These are phyloP conservation scores for Fraxinus ornus DNA, from an alignment of 305 asterid species.

Conservation along the genomic window DNA sequence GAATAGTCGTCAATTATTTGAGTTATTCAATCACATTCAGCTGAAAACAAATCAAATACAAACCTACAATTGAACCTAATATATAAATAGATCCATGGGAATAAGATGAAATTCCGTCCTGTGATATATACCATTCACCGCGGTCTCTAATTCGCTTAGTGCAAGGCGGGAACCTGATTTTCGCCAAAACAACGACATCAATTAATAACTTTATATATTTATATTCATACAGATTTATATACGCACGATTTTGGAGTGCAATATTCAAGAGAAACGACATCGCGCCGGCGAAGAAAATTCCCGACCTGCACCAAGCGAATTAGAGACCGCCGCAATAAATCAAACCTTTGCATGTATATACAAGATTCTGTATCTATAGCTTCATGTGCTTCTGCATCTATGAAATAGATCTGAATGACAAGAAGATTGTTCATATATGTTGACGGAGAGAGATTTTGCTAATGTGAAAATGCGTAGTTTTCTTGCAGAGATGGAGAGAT, in stretches of 20 bases:
- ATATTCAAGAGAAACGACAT: constrained; percentile 9
- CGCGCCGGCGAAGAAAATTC: constrained; percentile 47
- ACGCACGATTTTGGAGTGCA: constrained; percentile 16
- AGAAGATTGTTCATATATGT: neutral
- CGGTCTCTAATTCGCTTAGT: constrained; percentile 85
- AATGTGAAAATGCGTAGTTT: constrained; percentile 14
- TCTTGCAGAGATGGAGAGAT: constrained; percentile 5
- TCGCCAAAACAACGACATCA: constrained; percentile 28
- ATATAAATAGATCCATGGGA: constrained; percentile 22
- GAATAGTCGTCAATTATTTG: neutral
- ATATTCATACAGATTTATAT: constrained; percentile 4
- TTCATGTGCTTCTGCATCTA: neutral
- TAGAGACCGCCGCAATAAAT: constrained; percentile 62
- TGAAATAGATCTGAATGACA: constrained; percentile 23
- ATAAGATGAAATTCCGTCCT: constrained; percentile 8
- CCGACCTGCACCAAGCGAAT: constrained; percentile 99
- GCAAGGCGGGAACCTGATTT: constrained; percentile 75
- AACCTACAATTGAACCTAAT: constrained; percentile 17
- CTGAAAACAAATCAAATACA: constrained; percentile 7
- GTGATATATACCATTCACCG: constrained; percentile 37
- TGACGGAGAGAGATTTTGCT: neutral
- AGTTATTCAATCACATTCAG: neutral
- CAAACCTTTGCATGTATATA: constrained; percentile 1
- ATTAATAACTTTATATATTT: neutral
- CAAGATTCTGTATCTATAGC: neutral